Evolutionary conservation across 352 stramenopile genomes (phyloP), one percentile per base, ranked within the genome.

Genomic region (Thalassiosira hispida): DNA sequence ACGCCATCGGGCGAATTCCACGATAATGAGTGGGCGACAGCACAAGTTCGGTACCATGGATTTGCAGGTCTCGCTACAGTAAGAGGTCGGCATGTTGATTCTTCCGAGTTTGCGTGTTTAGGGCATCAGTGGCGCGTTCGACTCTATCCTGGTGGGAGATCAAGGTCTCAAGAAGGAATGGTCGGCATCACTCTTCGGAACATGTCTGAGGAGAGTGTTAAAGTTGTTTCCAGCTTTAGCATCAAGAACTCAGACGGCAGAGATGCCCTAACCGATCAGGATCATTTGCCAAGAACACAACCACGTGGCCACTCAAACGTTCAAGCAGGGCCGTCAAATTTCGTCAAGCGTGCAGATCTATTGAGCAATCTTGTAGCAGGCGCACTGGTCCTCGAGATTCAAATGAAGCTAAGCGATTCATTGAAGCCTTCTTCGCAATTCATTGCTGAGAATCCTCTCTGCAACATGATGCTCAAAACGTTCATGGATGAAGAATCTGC

Each of bases 401-500:
- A 9, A 20, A 52, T 68, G 59, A 55, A 18, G 59, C 1, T 2
- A 4, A 69, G 11, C n/a, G 22, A 33, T 16, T 33, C 9, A 42
- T 22, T n/a, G 4, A 8, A 9, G 38, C 25, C 18, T 25, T 8
- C 1, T 3, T 27, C 11, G 4, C 14, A 3, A 25, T 75, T 75
- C 29, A 40, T 67, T 23, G 33, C 65, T n/a, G 9, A 35, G 12
- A 74, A 74, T 31, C 65, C 65, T 14, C 33, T 40, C 22, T 42
- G 14, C 35, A 22, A 55, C 2, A 61, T 46, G 5, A 77, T 77
- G 31, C 22, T 72, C 6, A 38, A 53, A 16, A 25, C 35, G 27
- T 55, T 81, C 44, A 44, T 38, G 0, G 46, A 71, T 61, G 55
- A 66, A 14, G 46, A 81, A 25, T 61, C 44, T 16, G 14, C 55